A percentile compares a stretch with the other conserved stretches of the same genome.
phyloP scores from a whole-genome alignment of 2,329 filamentous ascomycete species.

The Acephala macrosclerotiorum region DNA sequence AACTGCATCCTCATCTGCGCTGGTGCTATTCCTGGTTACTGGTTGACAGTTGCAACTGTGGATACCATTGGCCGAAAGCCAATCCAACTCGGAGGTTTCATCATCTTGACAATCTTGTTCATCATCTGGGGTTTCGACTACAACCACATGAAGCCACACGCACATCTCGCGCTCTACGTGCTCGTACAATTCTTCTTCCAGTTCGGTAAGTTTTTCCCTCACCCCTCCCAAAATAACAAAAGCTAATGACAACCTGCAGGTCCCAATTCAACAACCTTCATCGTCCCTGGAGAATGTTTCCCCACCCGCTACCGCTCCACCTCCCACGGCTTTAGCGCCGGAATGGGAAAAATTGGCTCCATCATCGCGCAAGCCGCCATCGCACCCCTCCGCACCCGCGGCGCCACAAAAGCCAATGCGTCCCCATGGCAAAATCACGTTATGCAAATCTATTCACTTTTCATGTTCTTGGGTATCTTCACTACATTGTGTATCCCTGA shows the following conservation, averaged over 20 bases:
- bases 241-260: slow-evolving; percentile 10
- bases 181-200: slow-evolving; percentile 73
- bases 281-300: slow-evolving; percentile 47
- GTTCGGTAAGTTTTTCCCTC: slow-evolving; percentile 48
- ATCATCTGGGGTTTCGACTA: slow-evolving; percentile 68
- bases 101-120: slow-evolving; percentile 68
- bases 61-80: slow-evolving; percentile 85
- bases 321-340: slow-evolving; percentile 46
- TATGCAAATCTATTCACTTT: slow-evolving; percentile 79
- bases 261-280: slow-evolving; percentile 47
- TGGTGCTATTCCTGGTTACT: slow-evolving; percentile 82
- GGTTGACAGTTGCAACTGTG: slow-evolving; percentile 76
- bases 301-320: slow-evolving; percentile 46
- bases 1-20: slow-evolving; percentile 81
- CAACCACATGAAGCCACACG: slow-evolving; percentile 53
- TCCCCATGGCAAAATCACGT: slow-evolving; percentile 73
- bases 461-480: slow-evolving; percentile 77
- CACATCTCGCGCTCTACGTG: slow-evolving; percentile 68
- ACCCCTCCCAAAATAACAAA: background rate
- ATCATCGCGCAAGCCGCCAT: slow-evolving; percentile 57
- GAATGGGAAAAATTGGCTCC: slow-evolving; percentile 45
- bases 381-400: slow-evolving; percentile 55
- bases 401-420: slow-evolving; percentile 29
- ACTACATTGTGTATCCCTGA: slow-evolving; percentile 77
- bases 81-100: slow-evolving; percentile 73